Base-by-base conservation (phyloP, 192 early-diverging fungal species). In the Funneliformis geosporum region DNA sequence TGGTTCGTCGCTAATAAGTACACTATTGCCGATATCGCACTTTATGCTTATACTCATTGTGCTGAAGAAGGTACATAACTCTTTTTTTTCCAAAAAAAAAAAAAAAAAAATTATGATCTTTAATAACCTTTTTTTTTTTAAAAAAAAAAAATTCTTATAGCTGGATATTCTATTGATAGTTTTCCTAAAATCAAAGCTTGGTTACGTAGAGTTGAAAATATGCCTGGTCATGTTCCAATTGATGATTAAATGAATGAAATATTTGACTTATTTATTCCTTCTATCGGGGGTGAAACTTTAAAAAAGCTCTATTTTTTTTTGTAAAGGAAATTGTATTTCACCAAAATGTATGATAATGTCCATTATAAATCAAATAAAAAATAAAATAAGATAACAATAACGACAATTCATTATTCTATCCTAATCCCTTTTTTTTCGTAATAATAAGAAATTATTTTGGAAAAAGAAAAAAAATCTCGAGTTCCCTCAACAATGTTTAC, bases 121-220 rank as follows among this genome's bases (percentile, higher is more conserved):
- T 47, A 55, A 10, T 28, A 73, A 55, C 27, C 1, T 47, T 14
- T 73, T 28, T n/a, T 27, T 73, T 50, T 27, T 47, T 2, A 33
- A 33, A 33, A 33, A 33, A 33, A 33, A 33, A 33, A 33, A 33
- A 33, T 33, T 33, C 33, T 73, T 73, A 8, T 44, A 73, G 71
- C 21, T 7, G 75, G 75, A 46, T 76, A 50, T 28, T 64, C 60
- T 60, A 76, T 76, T 10, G 75, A 76, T 21, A 76, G 75, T 23
- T 76, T 76, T 28, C 75, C 75, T 18, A 76, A 64, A 11, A 47
- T 76, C 11, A 76, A 43, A 44, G 23, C 27, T 42, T 76, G 75
- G 75, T 62, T 76, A n/a, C 27, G 61, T 23, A 76, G 75, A 76
- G 5, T 76, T n/a, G 75, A 76, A 65, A 33, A 65, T 23, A 21